Conservation (phyloP, 139 green algal genomes). For the Gonium pectorale region DNA sequence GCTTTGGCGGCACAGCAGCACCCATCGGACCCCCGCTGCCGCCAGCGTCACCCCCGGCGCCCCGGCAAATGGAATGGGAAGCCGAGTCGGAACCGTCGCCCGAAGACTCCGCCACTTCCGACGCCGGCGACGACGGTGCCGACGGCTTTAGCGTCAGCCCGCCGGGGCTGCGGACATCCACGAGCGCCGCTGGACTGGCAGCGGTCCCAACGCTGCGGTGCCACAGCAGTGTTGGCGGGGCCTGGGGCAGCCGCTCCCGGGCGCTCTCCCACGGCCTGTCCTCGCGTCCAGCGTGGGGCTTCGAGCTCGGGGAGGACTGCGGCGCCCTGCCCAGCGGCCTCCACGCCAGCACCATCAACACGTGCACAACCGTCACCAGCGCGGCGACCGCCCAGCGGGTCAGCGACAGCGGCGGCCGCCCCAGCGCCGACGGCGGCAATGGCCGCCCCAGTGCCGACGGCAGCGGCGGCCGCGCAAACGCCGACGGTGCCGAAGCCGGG, state of each 20-base stretch:
- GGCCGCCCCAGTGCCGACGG: not conserved
- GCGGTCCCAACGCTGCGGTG: too few species aligned
- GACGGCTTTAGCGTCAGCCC: not conserved
- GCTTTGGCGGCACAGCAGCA: too few species aligned
- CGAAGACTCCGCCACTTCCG: too few species aligned
- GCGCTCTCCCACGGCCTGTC: not conserved
- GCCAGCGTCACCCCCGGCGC: too few species aligned
- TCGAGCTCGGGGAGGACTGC: not conserved
- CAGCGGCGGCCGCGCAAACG: not conserved
- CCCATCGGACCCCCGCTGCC: too few species aligned
- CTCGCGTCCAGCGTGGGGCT: not conserved
- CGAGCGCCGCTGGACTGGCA: not conserved
- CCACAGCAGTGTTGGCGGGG: too few species aligned
- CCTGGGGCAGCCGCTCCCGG: not conserved
- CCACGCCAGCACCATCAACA: slow-evolving; percentile 10
- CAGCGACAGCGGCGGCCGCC: not conserved
- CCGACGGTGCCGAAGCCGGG: not conserved
- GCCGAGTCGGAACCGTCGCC: too few species aligned
- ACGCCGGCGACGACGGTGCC: too few species aligned
- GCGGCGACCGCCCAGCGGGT: not conserved
- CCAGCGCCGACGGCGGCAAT: not conserved
- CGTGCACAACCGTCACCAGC: not conserved
- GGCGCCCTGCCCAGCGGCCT: not conserved
- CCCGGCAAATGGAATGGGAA: too few species aligned
- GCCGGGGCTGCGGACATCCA: not conserved